phyloP scores from a whole-genome alignment of 805 yeast species.

The Schizosaccharomyces lindneri region DNA sequence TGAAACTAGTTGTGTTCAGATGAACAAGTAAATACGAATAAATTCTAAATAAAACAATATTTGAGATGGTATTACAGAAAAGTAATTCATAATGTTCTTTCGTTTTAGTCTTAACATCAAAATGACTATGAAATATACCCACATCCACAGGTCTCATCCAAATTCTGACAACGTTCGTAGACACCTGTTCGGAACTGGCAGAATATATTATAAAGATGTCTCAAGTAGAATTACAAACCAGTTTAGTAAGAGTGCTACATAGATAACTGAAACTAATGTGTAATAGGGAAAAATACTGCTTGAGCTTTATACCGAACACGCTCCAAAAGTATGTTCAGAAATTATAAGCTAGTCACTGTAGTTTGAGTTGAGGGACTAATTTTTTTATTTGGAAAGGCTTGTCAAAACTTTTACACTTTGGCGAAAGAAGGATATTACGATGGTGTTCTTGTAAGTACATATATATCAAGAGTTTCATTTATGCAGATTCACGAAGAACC shows the following conservation, averaged over 20 bases:
- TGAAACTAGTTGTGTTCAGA: too few relatives aligned
- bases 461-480: not conserved
- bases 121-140: too few relatives aligned
- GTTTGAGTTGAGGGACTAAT: not conserved
- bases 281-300: conserved; percentile 9
- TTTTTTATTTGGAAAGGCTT: conserved; percentile 4
- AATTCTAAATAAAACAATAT: too few relatives aligned
- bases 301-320: conserved; percentile 12
- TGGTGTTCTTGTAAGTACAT: conserved; percentile 8
- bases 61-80: too few relatives aligned
- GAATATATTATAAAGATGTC: not conserved
- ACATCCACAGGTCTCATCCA: too few relatives aligned
- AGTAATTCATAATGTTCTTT: too few relatives aligned
- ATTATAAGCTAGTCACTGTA: not conserved
- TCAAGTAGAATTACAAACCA: not conserved
- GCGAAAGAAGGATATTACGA: conserved; percentile 14
- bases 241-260: not conserved
- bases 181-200: too few relatives aligned
- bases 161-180: too few relatives aligned
- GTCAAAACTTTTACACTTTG: conserved; percentile 8
- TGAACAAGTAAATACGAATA: too few relatives aligned
- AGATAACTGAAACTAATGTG: not conserved
- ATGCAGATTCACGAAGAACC: not conserved
- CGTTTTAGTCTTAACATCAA: too few relatives aligned
- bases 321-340: conserved; percentile 10